phyloP scores from a whole-genome alignment of 2,329 filamentous ascomycete genomes.

The Alternaria longipes region DNA sequence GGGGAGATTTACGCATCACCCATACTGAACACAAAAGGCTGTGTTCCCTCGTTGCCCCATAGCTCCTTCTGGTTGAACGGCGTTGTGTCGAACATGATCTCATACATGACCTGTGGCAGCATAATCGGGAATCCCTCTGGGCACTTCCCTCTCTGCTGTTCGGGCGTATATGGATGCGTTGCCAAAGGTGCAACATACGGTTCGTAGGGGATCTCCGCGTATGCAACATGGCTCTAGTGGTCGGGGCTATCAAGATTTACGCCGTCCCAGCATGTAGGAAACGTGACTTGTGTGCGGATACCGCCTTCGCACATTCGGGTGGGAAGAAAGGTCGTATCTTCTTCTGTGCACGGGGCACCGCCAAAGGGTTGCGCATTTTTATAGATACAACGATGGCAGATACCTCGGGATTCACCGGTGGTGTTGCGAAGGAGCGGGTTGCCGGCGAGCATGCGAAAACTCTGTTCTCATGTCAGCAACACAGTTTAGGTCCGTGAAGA shows the following conservation, averaged over 20 bases:
- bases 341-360: conserved; percentile 49
- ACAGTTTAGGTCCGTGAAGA: not conserved
- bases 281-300: conserved; percentile 56
- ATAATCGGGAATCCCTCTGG: conserved; percentile 55
- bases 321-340: conserved; percentile 51
- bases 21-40: conserved; percentile 45
- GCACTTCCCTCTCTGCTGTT: conserved; percentile 49
- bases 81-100: conserved; percentile 58
- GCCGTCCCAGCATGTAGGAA: conserved; percentile 63
- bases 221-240: conserved; percentile 63
- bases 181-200: conserved; percentile 33
- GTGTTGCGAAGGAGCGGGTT: conserved; percentile 46
- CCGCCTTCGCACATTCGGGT: conserved; percentile 54
- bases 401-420: conserved; percentile 41
- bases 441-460: conserved; percentile 60
- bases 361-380: conserved; percentile 44
- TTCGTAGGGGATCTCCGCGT: conserved; percentile 45
- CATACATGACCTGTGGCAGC: conserved; percentile 59
- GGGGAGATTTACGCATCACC: conserved; percentile 38
- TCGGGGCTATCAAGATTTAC: conserved; percentile 61
- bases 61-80: conserved; percentile 37
- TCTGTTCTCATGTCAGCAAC: conserved; percentile 2
- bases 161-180: conserved; percentile 30
- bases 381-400: conserved; percentile 46
- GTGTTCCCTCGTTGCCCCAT: conserved; percentile 39